Percentiles rank a stretch among this genome's conserved stretches.
These are phyloP conservation scores for Aspergillus sp. DNA, from an alignment of 2,329 filamentous ascomycete genomes.

Conservation along the genomic window DNA sequence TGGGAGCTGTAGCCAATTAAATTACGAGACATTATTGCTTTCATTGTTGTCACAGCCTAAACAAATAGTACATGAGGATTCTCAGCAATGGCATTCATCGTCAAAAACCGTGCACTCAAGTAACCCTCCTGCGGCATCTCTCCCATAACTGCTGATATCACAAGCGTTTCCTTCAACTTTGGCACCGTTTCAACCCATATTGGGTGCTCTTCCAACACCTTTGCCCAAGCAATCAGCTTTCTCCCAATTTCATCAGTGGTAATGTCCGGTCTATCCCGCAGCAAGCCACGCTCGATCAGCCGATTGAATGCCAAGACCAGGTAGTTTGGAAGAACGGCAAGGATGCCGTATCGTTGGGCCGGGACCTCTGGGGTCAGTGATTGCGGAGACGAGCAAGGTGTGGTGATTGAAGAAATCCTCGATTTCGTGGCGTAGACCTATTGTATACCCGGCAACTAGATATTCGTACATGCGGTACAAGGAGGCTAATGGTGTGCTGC, in stretches of 20 bases:
- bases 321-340: not conserved
- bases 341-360: not conserved
- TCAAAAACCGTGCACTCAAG: not conserved
- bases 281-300: not conserved
- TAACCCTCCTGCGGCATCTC: not conserved
- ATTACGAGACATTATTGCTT: not conserved
- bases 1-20: too few species aligned
- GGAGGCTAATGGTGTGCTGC: not conserved
- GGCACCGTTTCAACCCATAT: not conserved
- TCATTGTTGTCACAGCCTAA: not conserved
- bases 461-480: not conserved
- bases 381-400: not conserved
- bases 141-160: not conserved
- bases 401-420: not conserved
- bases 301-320: not conserved
- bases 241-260: not conserved
- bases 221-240: not conserved
- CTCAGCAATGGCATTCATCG: not conserved
- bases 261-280: not conserved
- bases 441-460: not conserved
- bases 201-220: not conserved
- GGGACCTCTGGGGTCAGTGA: not conserved
- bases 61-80: not conserved
- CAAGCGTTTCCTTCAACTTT: not conserved
- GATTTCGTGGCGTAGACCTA: not conserved